Conservation (phyloP, 257 asterid species). For the Dorcoceras hygrometricum region DNA sequence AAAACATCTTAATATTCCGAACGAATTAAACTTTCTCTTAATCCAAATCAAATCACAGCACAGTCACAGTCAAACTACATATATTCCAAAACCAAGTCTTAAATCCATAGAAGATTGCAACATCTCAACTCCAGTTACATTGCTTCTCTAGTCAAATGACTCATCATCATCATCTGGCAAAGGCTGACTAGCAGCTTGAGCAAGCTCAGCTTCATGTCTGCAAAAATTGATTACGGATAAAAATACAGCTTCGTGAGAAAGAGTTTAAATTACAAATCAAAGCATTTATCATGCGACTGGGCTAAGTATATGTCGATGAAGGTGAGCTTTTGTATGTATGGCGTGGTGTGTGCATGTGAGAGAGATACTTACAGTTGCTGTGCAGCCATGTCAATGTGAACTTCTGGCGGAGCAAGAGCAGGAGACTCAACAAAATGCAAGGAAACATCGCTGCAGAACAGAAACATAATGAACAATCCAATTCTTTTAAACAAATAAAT, state of each 20-base stretch:
- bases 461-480: neutral
- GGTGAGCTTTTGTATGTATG: neutral
- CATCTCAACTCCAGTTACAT: neutral
- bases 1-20: neutral
- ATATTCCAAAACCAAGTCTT: neutral
- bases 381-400: constrained; percentile 66
- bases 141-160: constrained; percentile 43
- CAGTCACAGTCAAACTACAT: neutral
- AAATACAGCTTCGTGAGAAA: too few species aligned
- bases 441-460: constrained; percentile 50
- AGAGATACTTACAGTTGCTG: constrained; percentile 57
- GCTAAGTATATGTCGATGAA: neutral
- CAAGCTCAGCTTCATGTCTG: constrained; percentile 79
- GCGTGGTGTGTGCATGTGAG: neutral
- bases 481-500: too few species aligned
- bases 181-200: constrained; percentile 64
- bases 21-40: neutral
- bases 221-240: neutral
- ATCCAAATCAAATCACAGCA: neutral
- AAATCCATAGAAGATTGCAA: neutral
- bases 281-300: neutral
- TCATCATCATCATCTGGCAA: constrained; percentile 89
- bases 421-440: constrained; percentile 87
- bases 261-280: neutral
- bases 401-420: constrained; percentile 94